Evolutionary conservation across 2,329 filamentous ascomycete species (phyloP).

Genomic region (Colletotrichum plurivorum): DNA sequence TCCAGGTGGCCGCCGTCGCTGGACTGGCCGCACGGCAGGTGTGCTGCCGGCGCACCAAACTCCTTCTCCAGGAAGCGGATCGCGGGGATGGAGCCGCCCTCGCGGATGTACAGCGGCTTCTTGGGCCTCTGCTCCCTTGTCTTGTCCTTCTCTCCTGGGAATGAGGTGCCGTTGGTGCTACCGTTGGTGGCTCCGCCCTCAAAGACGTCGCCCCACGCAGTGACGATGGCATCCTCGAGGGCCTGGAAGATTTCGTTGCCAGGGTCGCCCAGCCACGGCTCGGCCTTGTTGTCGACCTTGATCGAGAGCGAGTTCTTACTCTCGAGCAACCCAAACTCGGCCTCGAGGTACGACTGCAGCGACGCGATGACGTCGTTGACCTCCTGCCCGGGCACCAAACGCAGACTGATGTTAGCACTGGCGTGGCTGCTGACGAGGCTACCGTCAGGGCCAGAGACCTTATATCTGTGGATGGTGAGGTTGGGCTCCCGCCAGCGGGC

Average conservation of each 20-base stretch:
- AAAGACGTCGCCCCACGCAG: slow-evolving; percentile 80
- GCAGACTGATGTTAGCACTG: slow-evolving; percentile 88
- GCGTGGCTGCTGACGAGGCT: slow-evolving; percentile 93
- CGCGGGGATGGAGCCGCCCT: slow-evolving; percentile 94
- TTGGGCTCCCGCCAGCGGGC: slow-evolving; percentile 96
- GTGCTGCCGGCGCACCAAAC: slow-evolving; percentile 90
- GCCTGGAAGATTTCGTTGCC: slow-evolving; percentile 92
- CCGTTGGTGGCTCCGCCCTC: slow-evolving; percentile 43
- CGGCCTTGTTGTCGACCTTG: slow-evolving; percentile 91
- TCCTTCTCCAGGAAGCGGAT: slow-evolving; percentile 96
- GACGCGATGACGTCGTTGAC: slow-evolving; percentile 80
- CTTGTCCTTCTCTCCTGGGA: background rate
- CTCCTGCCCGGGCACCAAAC: slow-evolving; percentile 94
- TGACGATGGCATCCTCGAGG: slow-evolving; percentile 86
- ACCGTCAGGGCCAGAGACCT: slow-evolving; percentile 91
- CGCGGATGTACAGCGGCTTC: slow-evolving; percentile 91
- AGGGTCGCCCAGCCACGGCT: slow-evolving; percentile 96
- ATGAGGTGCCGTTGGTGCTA: slow-evolving; percentile 7
- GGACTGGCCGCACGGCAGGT: slow-evolving; percentile 94
- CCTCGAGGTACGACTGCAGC: slow-evolving; percentile 76
- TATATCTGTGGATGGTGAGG: slow-evolving; percentile 92
- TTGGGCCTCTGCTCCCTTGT: slow-evolving; percentile 53
- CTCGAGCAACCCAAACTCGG: slow-evolving; percentile 80
- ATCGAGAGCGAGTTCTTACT: slow-evolving; percentile 87
- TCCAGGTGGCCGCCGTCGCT: slow-evolving; percentile 95